phyloP scores from a whole-genome alignment of 257 asterid genomes.

The Forsythia viridissima region DNA sequence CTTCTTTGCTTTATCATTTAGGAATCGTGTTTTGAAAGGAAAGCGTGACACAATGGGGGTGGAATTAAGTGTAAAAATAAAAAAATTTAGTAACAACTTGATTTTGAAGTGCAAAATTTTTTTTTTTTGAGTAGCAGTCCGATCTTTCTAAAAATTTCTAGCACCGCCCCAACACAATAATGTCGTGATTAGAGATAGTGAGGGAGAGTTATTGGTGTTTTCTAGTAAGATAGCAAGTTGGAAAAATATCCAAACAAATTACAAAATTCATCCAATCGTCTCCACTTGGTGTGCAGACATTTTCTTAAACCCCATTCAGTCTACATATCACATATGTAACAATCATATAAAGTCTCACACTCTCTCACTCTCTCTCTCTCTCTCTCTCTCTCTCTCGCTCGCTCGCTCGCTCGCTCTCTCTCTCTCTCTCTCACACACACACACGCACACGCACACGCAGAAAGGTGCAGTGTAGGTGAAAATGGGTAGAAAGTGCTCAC shows the following conservation, averaged over 20 bases:
- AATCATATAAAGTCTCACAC: neutral
- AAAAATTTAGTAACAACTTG: too few relatives aligned
- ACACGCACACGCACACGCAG: neutral
- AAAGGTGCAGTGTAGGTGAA: conserved; percentile 15
- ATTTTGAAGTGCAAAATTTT: too few relatives aligned
- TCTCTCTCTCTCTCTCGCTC: conserved; percentile 23
- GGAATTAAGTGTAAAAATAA: too few relatives aligned
- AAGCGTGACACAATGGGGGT: neutral
- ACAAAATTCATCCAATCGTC: conserved; percentile 47
- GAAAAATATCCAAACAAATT: conserved; percentile 34
- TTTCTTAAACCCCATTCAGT: conserved; percentile 41
- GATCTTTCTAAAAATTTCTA: too few relatives aligned
- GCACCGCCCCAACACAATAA: too few relatives aligned
- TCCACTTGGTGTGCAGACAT: conserved; percentile 39
- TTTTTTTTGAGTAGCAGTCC: too few relatives aligned
- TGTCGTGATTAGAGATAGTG: neutral
- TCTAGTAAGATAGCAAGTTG: conserved; percentile 32
- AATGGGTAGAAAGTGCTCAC: conserved; percentile 92
- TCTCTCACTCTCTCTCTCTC: conserved; percentile 10
- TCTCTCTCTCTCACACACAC: conserved; percentile 6
- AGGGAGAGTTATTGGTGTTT: conserved; percentile 19
- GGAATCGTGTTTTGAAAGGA: neutral
- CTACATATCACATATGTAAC: conserved; percentile 26
- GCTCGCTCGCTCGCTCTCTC: conserved; percentile 22
- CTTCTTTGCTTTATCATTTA: neutral